Conservation (phyloP, 2,329 filamentous ascomycete genomes). For the Sclerotinia sclerotiorum region DNA sequence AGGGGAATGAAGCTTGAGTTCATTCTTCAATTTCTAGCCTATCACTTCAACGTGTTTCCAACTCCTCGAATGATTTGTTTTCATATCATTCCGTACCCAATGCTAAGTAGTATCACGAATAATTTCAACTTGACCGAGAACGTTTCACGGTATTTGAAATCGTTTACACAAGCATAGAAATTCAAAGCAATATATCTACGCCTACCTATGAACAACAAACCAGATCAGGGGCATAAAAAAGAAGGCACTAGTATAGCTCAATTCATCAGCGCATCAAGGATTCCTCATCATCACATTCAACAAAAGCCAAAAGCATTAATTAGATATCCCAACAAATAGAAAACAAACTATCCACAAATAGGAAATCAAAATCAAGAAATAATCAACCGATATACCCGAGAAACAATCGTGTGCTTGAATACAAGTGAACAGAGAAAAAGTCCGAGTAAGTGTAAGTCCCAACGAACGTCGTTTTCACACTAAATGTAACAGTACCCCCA, state of each 20-base stretch:
- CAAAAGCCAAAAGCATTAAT: no score
- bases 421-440: neutral
- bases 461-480: neutral
- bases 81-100: neutral
- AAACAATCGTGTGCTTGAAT: neutral
- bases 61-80: neutral
- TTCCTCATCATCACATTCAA: slow-evolving; percentile 1
- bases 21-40: neutral
- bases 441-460: slow-evolving; percentile 14
- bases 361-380: neutral
- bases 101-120: slow-evolving; percentile 3
- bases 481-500: neutral
- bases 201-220: neutral
- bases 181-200: neutral
- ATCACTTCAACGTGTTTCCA: neutral
- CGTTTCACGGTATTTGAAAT: neutral
- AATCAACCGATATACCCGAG: neutral
- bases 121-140: neutral
- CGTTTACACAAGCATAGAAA: neutral
- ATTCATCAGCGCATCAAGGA: neutral
- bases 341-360: neutral
- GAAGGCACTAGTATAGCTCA: neutral
- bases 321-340: neutral
- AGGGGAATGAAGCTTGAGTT: neutral
- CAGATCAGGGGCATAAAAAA: neutral